Evolutionary conservation across 139 green algal species (phyloP).

Genomic region (Tetradesmus obliquus): DNA sequence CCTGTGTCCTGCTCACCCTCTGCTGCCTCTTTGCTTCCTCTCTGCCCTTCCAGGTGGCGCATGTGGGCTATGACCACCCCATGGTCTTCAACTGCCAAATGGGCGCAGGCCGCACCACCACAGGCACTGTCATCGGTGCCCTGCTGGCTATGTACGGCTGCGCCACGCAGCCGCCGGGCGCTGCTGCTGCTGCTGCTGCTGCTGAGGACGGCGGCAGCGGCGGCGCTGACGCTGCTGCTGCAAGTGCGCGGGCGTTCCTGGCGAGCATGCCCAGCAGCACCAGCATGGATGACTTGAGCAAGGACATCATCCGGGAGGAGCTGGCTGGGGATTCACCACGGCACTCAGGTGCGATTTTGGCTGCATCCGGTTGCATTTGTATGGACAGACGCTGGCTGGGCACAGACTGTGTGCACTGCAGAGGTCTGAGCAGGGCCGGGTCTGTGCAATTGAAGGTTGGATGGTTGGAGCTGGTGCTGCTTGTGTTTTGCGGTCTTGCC

Average conservation of each 20-base stretch:
- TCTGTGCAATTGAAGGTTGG: too few species aligned
- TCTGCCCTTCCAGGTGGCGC: background rate
- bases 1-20: background rate
- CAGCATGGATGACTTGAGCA: constrained; percentile 33
- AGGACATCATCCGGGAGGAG: constrained; percentile 45
- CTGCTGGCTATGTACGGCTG: constrained; percentile 79
- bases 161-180: background rate
- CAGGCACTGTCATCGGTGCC: constrained; percentile 88
- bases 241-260: background rate
- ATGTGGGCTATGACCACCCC: constrained; percentile 48
- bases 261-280: background rate
- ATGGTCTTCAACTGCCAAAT: constrained; percentile 95
- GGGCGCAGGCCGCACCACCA: constrained; percentile 92
- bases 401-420: too few species aligned
- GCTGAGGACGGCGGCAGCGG: constrained; percentile 13
- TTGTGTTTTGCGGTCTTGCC: too few species aligned
- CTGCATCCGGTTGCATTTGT: background rate
- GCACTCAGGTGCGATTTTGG: constrained; percentile 18
- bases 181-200: background rate
- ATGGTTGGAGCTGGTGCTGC: too few species aligned
- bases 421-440: too few species aligned
- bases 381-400: too few species aligned
- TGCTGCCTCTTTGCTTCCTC: background rate
- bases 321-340: constrained; percentile 42
- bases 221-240: background rate